Evolutionary conservation across 2,329 filamentous ascomycete species (phyloP).

Genomic region (Botrytis medusae): DNA sequence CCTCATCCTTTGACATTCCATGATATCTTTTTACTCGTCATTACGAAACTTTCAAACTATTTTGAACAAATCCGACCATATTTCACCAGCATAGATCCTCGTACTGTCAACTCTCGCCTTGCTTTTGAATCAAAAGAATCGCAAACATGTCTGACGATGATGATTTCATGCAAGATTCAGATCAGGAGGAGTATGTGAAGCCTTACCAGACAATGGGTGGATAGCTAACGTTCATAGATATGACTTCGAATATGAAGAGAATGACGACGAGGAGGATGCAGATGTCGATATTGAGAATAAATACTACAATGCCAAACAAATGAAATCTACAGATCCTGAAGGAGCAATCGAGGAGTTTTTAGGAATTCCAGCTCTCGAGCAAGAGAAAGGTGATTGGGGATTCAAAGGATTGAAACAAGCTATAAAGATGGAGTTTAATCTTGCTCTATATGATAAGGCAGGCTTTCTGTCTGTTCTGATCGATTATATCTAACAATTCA

Average conservation of each 20-base stretch:
- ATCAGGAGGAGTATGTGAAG: slow-evolving; percentile 71
- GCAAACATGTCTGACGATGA: slow-evolving; percentile 58
- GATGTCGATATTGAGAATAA: slow-evolving; percentile 98
- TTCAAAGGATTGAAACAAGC: slow-evolving; percentile 98
- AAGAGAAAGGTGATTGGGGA: slow-evolving; percentile 96
- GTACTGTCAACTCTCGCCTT: not conserved
- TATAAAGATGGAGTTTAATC: slow-evolving; percentile 93
- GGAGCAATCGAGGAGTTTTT: slow-evolving; percentile 91
- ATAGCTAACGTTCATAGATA: slow-evolving; percentile 54
- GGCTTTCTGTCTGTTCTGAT: not conserved
- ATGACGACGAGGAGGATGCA: slow-evolving; percentile 80
- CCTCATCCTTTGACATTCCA: slow-evolving; percentile 1
- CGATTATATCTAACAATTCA: slow-evolving; percentile 18
- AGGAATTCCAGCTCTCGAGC: slow-evolving; percentile 78
- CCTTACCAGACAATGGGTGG: slow-evolving; percentile 16
- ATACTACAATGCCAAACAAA: slow-evolving; percentile 99
- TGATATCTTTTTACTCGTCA: not conserved
- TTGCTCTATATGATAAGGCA: slow-evolving; percentile 84
- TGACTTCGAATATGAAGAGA: slow-evolving; percentile 95
- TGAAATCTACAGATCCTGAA: slow-evolving; percentile 82
- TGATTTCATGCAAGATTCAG: slow-evolving; percentile 92
- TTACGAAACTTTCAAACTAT: not conserved
- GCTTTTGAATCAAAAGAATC: not conserved
- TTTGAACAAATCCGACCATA: not conserved
- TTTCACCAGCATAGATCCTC: not conserved